These are phyloP conservation scores for Eucalyptus cloeziana DNA, from an alignment of 345 rosid species.

Conservation along the genomic window DNA sequence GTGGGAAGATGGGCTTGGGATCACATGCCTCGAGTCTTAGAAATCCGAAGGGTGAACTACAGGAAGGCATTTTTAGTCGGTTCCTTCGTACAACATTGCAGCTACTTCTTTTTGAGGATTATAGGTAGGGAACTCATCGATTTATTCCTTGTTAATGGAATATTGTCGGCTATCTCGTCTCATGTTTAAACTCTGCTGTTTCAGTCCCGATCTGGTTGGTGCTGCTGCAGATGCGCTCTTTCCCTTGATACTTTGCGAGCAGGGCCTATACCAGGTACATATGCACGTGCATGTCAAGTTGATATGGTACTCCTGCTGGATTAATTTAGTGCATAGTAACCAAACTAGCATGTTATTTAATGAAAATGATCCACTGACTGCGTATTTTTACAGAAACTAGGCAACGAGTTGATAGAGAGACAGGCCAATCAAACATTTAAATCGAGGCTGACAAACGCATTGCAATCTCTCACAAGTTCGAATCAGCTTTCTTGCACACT, in stretches of 20 bases:
- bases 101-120: slow-evolving; percentile 85
- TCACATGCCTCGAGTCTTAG: slow-evolving; percentile 40
- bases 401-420: slow-evolving; percentile 65
- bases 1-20: slow-evolving; percentile 64
- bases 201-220: slow-evolving; percentile 80
- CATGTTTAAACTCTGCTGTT: background rate
- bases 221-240: slow-evolving; percentile 95
- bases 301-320: background rate
- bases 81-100: slow-evolving; percentile 70
- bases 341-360: background rate
- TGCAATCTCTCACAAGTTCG: slow-evolving; percentile 66
- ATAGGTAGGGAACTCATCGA: slow-evolving; percentile 35
- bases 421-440: slow-evolving; percentile 44
- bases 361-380: background rate
- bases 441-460: slow-evolving; percentile 62
- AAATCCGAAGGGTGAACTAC: slow-evolving; percentile 44
- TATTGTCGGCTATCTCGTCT: background rate
- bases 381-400: slow-evolving; percentile 45
- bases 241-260: slow-evolving; percentile 93
- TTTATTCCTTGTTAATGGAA: background rate
- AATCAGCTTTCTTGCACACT: slow-evolving; percentile 73
- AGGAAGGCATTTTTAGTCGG: slow-evolving; percentile 62
- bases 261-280: slow-evolving; percentile 78
- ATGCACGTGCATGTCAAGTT: background rate
- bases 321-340: background rate